Conservation (phyloP, 495 filamentous ascomycete genomes). For the Recurvomyces mirabilis region DNA sequence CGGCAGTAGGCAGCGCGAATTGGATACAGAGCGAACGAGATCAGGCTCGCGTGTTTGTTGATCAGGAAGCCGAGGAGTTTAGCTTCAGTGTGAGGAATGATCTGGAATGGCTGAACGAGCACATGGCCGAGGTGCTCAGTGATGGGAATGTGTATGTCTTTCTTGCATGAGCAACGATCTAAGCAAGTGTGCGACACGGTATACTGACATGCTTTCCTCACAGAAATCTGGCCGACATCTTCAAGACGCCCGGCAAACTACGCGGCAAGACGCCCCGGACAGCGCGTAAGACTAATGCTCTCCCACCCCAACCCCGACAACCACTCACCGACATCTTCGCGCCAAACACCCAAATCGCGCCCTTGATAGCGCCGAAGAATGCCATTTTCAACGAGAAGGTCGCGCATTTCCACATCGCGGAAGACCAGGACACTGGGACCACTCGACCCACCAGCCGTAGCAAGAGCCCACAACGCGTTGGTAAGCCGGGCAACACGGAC, state of each 20-base stretch:
- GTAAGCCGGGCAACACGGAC: slow-evolving; percentile 36
- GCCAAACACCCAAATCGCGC: slow-evolving; percentile 28
- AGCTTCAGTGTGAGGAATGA: slow-evolving; percentile 16
- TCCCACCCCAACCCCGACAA: slow-evolving; percentile 54
- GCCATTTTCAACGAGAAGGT: slow-evolving; percentile 18
- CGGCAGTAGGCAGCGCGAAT: slow-evolving; percentile 49
- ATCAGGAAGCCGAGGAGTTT: slow-evolving; percentile 48
- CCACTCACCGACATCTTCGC: slow-evolving; percentile 75
- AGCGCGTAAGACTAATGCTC: slow-evolving; percentile 52
- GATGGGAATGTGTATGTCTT: slow-evolving; percentile 79
- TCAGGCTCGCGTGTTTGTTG: slow-evolving; percentile 48
- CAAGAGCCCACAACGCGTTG: slow-evolving; percentile 17
- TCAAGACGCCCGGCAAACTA: slow-evolving; percentile 92
- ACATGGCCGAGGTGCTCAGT: slow-evolving; percentile 22
- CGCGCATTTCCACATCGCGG: slow-evolving; percentile 20
- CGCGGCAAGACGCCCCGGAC: slow-evolving; percentile 89
- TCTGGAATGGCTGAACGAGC: slow-evolving; percentile 25
- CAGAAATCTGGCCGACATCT: slow-evolving; percentile 80
- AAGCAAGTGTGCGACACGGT: no score
- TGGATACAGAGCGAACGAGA: slow-evolving; percentile 60
- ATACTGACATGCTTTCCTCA: no score
- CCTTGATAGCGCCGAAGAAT: slow-evolving; percentile 9
- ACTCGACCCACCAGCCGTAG: slow-evolving; percentile 9
- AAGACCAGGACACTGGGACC: slow-evolving; percentile 8
- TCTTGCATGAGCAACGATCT: no score